A percentile compares a stretch with the other conserved stretches of the same genome.
Evolutionary conservation across 2,329 filamentous ascomycete genomes (phyloP).

Genomic region (Ascochyta clinopodiicola): DNA sequence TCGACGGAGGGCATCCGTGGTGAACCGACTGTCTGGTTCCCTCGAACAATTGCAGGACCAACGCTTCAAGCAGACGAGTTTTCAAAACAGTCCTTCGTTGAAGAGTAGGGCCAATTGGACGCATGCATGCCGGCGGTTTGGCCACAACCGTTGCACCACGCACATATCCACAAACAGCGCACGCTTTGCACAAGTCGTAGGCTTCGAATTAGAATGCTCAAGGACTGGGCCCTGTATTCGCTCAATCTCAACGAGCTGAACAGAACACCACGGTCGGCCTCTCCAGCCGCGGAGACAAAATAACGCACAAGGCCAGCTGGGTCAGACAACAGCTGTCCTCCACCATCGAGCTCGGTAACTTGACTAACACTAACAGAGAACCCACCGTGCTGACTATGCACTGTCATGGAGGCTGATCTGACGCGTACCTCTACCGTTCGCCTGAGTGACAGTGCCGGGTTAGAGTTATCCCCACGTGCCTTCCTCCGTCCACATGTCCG

Average conservation of each 20-base stretch:
- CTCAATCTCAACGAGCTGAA: background rate
- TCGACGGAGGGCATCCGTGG: slow-evolving; percentile 10
- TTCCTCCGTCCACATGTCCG: background rate
- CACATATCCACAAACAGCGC: background rate
- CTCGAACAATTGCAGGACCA: background rate
- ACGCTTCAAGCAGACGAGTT: background rate
- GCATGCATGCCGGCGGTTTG: background rate
- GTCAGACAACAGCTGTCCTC: background rate
- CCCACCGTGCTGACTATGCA: slow-evolving; percentile 1
- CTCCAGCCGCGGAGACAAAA: background rate
- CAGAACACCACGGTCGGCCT: background rate
- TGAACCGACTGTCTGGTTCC: slow-evolving; percentile 10
- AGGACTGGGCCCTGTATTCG: background rate
- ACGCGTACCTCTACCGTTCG: slow-evolving; percentile 2
- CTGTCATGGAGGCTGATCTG: background rate
- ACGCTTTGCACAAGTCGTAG: background rate
- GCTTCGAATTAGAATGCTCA: background rate
- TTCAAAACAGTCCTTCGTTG: background rate
- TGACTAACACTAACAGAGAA: slow-evolving; percentile 1
- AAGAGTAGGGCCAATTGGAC: background rate
- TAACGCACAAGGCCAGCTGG: background rate
- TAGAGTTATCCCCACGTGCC: background rate
- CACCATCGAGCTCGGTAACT: background rate
- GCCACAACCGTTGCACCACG: background rate
- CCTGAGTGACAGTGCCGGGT: background rate